These are phyloP conservation scores for Sabuloglossum arenarium DNA, from an alignment of 495 filamentous ascomycete genomes.

Conservation along the genomic window DNA sequence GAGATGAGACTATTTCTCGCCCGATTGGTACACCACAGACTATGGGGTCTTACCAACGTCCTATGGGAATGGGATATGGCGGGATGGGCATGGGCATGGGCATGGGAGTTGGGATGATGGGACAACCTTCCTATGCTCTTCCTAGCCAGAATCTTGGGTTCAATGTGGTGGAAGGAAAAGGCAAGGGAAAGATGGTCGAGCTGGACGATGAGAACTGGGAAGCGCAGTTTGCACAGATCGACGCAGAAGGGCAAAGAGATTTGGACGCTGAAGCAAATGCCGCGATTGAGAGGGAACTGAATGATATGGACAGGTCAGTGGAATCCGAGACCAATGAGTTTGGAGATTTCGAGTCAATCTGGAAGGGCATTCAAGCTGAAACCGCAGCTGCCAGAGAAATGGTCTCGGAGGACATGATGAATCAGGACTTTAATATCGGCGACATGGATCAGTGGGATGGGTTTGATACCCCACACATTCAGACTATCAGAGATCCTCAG, in stretches of 20 bases:
- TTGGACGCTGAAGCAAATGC: slow-evolving; percentile 49
- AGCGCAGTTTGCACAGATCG: slow-evolving; percentile 79
- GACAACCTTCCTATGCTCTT: slow-evolving; percentile 14
- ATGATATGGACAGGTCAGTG: slow-evolving; percentile 78
- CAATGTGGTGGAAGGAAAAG: slow-evolving; percentile 24
- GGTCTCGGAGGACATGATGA: slow-evolving; percentile 38
- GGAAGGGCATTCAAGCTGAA: slow-evolving; percentile 74
- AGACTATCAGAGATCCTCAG: slow-evolving; percentile 30
- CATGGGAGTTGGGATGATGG: slow-evolving; percentile 23
- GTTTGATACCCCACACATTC: slow-evolving; percentile 31
- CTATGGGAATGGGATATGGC: slow-evolving; percentile 35
- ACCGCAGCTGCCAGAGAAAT: slow-evolving; percentile 46
- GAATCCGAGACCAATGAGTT: slow-evolving; percentile 26
- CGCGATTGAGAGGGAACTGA: slow-evolving; percentile 74
- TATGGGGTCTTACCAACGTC: slow-evolving; percentile 31
- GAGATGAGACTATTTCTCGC: not conserved
- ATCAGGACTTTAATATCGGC: slow-evolving; percentile 37
- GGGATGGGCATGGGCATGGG: slow-evolving; percentile 30
- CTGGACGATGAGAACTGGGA: slow-evolving; percentile 91
- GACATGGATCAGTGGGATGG: slow-evolving; percentile 52
- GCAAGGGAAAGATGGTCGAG: slow-evolving; percentile 83
- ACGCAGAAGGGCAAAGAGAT: slow-evolving; percentile 41
- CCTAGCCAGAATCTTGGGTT: slow-evolving; percentile 13
- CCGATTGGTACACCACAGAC: slow-evolving; percentile 17
- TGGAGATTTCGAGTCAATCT: slow-evolving; percentile 77